Evolutionary conservation across 495 filamentous ascomycete genomes (phyloP).

Genomic region (Xeromyces bisporus): DNA sequence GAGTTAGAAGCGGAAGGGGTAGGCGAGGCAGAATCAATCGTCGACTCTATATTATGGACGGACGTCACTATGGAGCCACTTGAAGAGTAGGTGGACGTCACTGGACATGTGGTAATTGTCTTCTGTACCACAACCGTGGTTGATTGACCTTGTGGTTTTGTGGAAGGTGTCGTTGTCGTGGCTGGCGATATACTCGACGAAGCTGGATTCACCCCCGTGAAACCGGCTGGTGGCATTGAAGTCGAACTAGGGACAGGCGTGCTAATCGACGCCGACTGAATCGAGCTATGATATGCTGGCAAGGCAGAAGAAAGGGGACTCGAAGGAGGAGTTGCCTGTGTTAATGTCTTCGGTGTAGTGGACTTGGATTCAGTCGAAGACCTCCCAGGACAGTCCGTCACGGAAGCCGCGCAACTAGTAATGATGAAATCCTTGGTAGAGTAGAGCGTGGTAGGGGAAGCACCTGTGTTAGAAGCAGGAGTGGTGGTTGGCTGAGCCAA

Average conservation of each 20-base stretch:
- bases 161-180: neutral
- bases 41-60: neutral
- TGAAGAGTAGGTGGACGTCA: neutral
- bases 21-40: no score
- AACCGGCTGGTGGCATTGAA: no score
- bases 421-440: constrained; percentile 4
- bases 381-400: neutral
- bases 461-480: neutral
- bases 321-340: no score
- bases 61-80: neutral
- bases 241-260: no score
- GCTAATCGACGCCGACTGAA: no score
- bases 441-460: constrained; percentile 10
- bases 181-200: neutral
- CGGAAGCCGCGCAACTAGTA: constrained; percentile 2
- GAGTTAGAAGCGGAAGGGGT: no score
- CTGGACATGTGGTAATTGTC: neutral
- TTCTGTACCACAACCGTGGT: neutral
- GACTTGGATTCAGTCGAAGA: constrained; percentile 5
- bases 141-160: no score
- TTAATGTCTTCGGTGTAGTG: no score
- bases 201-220: no score
- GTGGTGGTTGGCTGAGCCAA: no score
- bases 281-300: no score
- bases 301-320: no score